phyloP scores from a whole-genome alignment of 306 rosid genomes.

The Casuarina cunninghamiana region DNA sequence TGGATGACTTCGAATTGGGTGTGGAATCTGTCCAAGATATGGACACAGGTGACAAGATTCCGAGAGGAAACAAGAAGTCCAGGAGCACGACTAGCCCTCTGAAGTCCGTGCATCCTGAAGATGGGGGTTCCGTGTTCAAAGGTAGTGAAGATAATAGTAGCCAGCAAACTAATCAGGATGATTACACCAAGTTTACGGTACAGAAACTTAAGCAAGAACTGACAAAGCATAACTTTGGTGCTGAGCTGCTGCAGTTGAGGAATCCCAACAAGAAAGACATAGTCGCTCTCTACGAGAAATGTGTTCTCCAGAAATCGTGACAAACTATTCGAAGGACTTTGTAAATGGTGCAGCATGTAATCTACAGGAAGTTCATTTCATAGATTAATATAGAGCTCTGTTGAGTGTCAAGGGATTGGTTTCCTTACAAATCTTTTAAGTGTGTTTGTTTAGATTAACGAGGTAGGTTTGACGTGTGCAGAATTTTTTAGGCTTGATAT shows the following conservation, averaged over 20 bases:
- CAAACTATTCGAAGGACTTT: constrained; percentile 22
- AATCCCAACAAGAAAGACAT: constrained; percentile 77
- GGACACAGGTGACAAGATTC: constrained; percentile 60
- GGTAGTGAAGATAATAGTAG: constrained; percentile 76
- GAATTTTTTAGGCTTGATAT: constrained; percentile 3
- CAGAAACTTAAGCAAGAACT: constrained; percentile 89
- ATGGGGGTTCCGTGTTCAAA: constrained; percentile 79
- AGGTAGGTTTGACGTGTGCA: not conserved
- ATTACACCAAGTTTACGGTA: constrained; percentile 75
- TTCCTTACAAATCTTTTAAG: constrained; percentile 17
- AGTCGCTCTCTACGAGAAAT: constrained; percentile 76
- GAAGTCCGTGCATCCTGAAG: constrained; percentile 59
- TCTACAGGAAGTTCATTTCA: constrained; percentile 17
- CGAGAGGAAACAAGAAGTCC: constrained; percentile 61
- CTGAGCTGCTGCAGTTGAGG: constrained; percentile 74
- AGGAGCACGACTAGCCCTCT: constrained; percentile 64
- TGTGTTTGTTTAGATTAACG: not conserved
- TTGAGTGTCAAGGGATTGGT: constrained; percentile 8
- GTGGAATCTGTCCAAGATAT: constrained; percentile 68
- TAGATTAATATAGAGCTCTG: constrained; percentile 25
- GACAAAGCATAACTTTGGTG: constrained; percentile 81
- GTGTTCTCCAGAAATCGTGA: constrained; percentile 64
- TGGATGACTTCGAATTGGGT: constrained; percentile 61
- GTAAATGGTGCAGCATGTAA: constrained; percentile 31
- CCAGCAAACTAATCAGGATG: constrained; percentile 66